A percentile compares a stretch with the other conserved stretches of the same genome.
Conservation (phyloP, 805 yeast genomes). For the Starmerella roubikii region DNA sequence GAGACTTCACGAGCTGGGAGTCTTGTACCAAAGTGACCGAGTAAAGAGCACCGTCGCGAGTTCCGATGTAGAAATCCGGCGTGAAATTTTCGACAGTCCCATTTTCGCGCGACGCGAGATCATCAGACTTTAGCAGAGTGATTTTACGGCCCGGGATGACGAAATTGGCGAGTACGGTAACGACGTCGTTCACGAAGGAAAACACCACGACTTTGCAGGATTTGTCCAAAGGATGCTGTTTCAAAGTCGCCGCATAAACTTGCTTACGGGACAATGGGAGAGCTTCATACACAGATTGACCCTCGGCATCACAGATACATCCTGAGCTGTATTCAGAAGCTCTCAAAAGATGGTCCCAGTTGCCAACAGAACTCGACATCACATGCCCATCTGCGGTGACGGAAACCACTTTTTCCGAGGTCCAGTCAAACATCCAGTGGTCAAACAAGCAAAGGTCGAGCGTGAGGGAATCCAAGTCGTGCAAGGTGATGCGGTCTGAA, state of each 20-base stretch:
- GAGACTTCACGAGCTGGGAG: neutral
- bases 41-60: neutral
- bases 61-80: neutral
- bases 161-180: neutral
- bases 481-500: neutral
- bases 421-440: conserved; percentile 6
- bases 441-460: conserved; percentile 5
- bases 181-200: neutral
- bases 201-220: neutral
- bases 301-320: too few relatives aligned
- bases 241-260: neutral
- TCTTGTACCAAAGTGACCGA: neutral
- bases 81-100: too few relatives aligned
- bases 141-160: neutral
- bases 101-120: neutral
- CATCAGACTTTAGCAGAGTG: neutral
- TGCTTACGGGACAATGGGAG: too few relatives aligned
- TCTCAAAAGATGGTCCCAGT: too few relatives aligned
- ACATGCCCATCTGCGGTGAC: too few relatives aligned
- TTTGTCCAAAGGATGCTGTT: neutral
- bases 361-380: too few relatives aligned
- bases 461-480: too few relatives aligned
- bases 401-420: too few relatives aligned
- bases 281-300: too few relatives aligned
- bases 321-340: too few relatives aligned